Percentiles rank a stretch among this genome's conserved stretches.
Conservation (phyloP, 768 basidiomycete species). For the Lactifluus piperatus region DNA sequence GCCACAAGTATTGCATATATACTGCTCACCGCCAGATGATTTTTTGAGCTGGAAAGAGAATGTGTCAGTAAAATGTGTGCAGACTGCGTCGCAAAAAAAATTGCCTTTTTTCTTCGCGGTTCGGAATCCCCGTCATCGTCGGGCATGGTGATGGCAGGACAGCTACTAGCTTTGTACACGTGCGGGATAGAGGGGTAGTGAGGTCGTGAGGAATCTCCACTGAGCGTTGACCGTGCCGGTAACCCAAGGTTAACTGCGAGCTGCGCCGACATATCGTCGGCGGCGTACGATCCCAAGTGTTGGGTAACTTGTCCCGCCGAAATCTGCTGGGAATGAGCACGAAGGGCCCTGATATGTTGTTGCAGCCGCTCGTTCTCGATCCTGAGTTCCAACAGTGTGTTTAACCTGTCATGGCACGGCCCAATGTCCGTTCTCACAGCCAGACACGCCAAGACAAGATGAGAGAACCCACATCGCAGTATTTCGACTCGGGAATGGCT, state of each 20-base stretch:
- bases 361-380: constrained; percentile 78
- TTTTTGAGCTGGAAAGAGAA: constrained; percentile 27
- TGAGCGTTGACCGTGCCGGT: not conserved
- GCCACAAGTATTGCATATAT: constrained; percentile 89
- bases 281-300: constrained; percentile 13
- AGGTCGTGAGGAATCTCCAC: constrained; percentile 4
- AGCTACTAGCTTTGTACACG: constrained; percentile 7
- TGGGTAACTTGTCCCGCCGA: constrained; percentile 14
- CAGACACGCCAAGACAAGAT: not conserved
- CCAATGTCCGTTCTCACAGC: not conserved
- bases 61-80: constrained; percentile 1
- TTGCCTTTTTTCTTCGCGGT: constrained; percentile 57
- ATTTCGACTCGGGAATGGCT: constrained; percentile 70
- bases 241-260: constrained; percentile 9
- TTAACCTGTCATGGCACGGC: constrained; percentile 39
- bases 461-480: constrained; percentile 45
- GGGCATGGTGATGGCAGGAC: constrained; percentile 14
- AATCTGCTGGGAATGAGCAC: constrained; percentile 21
- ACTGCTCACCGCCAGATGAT: constrained; percentile 46
- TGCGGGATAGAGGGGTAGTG: constrained; percentile 10
- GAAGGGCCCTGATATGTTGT: constrained; percentile 44
- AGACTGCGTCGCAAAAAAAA: constrained; percentile 5
- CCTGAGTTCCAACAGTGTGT: constrained; percentile 75
- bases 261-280: constrained; percentile 12
- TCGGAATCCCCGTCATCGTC: constrained; percentile 46